phyloP scores from a whole-genome alignment of 2,329 filamentous ascomycete species.

The Didymella lethalis region DNA sequence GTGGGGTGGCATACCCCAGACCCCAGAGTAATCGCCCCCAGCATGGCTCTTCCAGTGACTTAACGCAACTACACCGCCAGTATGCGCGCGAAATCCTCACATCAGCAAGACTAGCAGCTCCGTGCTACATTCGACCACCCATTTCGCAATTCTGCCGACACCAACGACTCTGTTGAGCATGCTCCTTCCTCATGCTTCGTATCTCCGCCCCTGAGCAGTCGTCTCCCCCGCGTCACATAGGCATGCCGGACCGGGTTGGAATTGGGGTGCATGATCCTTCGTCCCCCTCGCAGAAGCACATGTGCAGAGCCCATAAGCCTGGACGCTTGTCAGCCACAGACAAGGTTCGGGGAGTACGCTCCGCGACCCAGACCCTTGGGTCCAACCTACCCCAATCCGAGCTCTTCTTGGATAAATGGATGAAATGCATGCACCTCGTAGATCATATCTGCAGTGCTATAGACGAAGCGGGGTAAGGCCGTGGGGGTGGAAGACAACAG shows the following conservation, averaged over 20 bases:
- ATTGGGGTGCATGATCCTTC: slow-evolving; percentile 2
- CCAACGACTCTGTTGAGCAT: slow-evolving; percentile 12
- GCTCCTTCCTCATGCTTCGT: slow-evolving; percentile 11
- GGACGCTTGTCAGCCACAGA: slow-evolving; percentile 22
- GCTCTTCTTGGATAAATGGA: slow-evolving; percentile 24
- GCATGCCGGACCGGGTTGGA: slow-evolving; percentile 19
- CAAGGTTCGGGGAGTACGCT: slow-evolving; percentile 33
- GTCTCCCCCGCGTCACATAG: slow-evolving; percentile 9
- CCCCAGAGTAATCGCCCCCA: slow-evolving; percentile 29
- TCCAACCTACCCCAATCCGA: slow-evolving; percentile 26
- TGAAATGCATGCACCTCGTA: slow-evolving; percentile 18
- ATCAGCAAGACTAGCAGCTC: slow-evolving; percentile 25
- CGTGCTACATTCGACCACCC: slow-evolving; percentile 12
- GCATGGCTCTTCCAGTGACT: slow-evolving; percentile 16
- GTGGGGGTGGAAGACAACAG: slow-evolving; percentile 15
- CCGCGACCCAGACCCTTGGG: slow-evolving; percentile 36
- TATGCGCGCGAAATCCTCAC: slow-evolving; percentile 26
- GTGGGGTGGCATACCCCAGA: slow-evolving; percentile 27
- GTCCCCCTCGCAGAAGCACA: slow-evolving; percentile 23
- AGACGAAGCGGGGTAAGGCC: slow-evolving; percentile 18
- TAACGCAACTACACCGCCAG: slow-evolving; percentile 16
- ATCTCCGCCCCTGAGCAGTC: slow-evolving; percentile 7
- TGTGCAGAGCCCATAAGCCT: slow-evolving; percentile 26
- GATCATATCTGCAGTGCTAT: slow-evolving; percentile 19
- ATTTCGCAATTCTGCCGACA: slow-evolving; percentile 13